A percentile compares a stretch with the other conserved stretches of the same genome.
Conservation (phyloP, 2,329 filamentous ascomycete genomes). For the Monilinia laxa region DNA sequence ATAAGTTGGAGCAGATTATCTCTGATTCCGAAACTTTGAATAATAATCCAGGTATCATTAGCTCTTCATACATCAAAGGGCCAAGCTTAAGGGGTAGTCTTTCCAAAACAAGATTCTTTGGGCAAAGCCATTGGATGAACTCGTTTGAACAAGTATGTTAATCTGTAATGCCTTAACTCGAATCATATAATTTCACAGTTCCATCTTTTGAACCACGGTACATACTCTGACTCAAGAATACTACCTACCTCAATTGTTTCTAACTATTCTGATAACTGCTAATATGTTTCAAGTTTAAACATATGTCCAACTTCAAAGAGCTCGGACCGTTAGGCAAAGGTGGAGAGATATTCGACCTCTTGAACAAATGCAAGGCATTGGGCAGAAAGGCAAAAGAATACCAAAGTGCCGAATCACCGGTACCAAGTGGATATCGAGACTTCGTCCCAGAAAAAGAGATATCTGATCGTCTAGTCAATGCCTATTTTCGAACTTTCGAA, state of each 20-base stretch:
- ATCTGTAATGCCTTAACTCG: neutral
- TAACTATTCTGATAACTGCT: neutral
- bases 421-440: slow-evolving; percentile 19
- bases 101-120: slow-evolving; percentile 30
- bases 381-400: slow-evolving; percentile 24
- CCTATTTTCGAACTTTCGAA: slow-evolving; percentile 47
- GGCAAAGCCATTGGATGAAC: slow-evolving; percentile 31
- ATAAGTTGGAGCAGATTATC: slow-evolving; percentile 13
- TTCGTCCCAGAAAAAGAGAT: slow-evolving; percentile 23
- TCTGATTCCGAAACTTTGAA: slow-evolving; percentile 5
- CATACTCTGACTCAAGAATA: neutral
- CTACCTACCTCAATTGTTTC: neutral
- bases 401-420: slow-evolving; percentile 8
- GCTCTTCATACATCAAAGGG: neutral
- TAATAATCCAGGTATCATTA: neutral
- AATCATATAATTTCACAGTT: neutral
- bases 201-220: neutral
- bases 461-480: slow-evolving; percentile 42
- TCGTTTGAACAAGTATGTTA: slow-evolving; percentile 27
- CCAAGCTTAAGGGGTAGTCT: slow-evolving; percentile 24
- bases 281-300: slow-evolving; percentile 19
- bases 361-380: slow-evolving; percentile 29
- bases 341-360: slow-evolving; percentile 17
- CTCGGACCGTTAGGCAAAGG: slow-evolving; percentile 11
- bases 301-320: slow-evolving; percentile 20